Evolutionary conservation across 495 filamentous ascomycete genomes (phyloP), one percentile per base, ranked within the genome.

Genomic region (Aspergillus ellipticus): DNA sequence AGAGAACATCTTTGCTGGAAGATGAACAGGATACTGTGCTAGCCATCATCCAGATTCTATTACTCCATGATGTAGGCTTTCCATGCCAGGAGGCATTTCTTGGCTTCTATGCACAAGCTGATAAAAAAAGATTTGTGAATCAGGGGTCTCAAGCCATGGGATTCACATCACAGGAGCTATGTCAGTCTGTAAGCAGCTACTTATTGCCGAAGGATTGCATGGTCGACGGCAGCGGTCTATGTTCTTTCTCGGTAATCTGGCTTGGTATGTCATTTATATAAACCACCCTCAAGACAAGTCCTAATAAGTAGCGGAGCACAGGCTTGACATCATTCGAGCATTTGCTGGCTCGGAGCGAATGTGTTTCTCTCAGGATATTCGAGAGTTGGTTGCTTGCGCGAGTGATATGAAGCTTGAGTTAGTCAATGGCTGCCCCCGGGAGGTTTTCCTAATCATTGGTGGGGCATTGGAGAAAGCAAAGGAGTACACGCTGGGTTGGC

Each of bases 151-250:
- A 2, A 62, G 56, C 1, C 70, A 74, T 45, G 72, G 72, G 1
- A 68, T 64, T 42, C 72, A 74, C 54, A 74, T 74, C 11, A 70
- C 70, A 2, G 72, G 72, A 10, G 72, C 70, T 0, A 63, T 74
- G 62, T 74, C 72, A 1, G 71, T 74, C 22, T 73, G 70, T 42
- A 67, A 66, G 19, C 63, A 63, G 31, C 35, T 73, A 11, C 53
- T 60, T n/a, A 58, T 72, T 3, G 56, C 62, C n/a, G 63, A 71
- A 9, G 58, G 37, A 15, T 57, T 74, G 16, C 64, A 51, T 22
- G 51, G 54, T 6, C 58, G 64, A 5, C 58, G 69, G 15, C 63
- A 69, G 37, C 56, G 68, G 11, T 68, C 72, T 0, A 56, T 74
- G 0, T 74, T 74, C 48, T 74, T 74, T 46, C 41, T 74, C 2